Evolutionary conservation across 2,329 filamentous ascomycete genomes (phyloP).

Genomic region (Pseudovirgaria hyperparasitica): DNA sequence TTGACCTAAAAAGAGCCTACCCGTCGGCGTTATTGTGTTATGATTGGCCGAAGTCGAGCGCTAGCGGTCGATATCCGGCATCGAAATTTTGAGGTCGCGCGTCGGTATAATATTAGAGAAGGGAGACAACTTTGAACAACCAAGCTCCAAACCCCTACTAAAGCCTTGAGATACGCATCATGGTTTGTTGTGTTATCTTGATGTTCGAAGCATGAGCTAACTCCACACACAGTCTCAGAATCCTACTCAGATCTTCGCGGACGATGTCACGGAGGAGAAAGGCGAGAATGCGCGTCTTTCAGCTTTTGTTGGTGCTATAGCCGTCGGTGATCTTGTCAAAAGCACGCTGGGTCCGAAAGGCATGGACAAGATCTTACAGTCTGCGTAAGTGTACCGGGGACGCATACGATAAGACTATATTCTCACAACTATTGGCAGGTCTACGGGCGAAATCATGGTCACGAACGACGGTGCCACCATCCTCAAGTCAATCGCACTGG

Average conservation of each 20-base stretch:
- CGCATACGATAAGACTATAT: slow-evolving; percentile 4
- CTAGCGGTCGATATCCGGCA: no score
- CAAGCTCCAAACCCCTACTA: no score
- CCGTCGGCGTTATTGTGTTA: no score
- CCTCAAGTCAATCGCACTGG: slow-evolving; percentile 92
- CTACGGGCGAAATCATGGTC: slow-evolving; percentile 93
- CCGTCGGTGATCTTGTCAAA: slow-evolving; percentile 94
- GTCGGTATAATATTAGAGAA: no score
- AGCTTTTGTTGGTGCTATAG: slow-evolving; percentile 97
- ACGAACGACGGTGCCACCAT: slow-evolving; percentile 99
- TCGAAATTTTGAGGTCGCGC: no score
- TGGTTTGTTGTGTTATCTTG: no score
- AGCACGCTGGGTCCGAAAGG: slow-evolving; percentile 94
- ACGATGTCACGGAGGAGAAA: slow-evolving; percentile 95
- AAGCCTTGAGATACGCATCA: no score
- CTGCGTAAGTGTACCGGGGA: slow-evolving; percentile 51
- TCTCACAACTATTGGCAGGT: slow-evolving; percentile 45
- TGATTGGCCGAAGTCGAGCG: no score
- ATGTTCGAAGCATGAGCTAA: no score
- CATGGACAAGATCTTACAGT: slow-evolving; percentile 98
- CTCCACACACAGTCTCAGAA: no score
- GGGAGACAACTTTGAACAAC: no score
- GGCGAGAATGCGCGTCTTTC: slow-evolving; percentile 97
- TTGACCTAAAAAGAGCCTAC: no score
- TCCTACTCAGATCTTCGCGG: slow-evolving; percentile 95